Percentiles rank a stretch among this genome's conserved stretches.
These are phyloP conservation scores for Rosa hybrid DNA, from an alignment of 331 rosid genomes.

Conservation along the genomic window DNA sequence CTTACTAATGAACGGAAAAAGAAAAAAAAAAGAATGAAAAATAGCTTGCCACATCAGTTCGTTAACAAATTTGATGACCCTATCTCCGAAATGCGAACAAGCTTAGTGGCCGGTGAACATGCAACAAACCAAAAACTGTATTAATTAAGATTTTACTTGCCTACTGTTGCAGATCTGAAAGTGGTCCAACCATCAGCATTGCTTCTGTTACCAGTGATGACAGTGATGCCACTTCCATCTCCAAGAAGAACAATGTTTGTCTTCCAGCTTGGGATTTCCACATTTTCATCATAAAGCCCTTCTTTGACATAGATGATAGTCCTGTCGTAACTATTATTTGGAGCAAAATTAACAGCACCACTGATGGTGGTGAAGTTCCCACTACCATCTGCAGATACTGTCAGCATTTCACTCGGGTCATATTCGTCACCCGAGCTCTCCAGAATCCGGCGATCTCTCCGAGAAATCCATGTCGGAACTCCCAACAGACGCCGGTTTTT, in stretches of 20 bases:
- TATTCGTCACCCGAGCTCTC: conserved; percentile 34
- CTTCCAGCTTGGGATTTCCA: conserved; percentile 65
- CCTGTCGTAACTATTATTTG: conserved; percentile 62
- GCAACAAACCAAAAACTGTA: not conserved
- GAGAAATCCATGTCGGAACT: conserved; percentile 45
- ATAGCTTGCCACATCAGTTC: not conserved
- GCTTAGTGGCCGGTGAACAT: not conserved
- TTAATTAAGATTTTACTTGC: conserved; percentile 25
- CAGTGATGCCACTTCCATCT: conserved; percentile 67
- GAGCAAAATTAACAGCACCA: conserved; percentile 64
- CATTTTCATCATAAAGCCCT: conserved; percentile 72
- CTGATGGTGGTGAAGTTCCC: conserved; percentile 66
- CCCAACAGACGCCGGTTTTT: conserved; percentile 45
- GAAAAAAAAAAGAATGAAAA: too few relatives aligned
- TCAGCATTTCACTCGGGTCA: conserved; percentile 42
- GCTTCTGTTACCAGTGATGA: conserved; percentile 61
- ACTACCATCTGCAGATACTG: conserved; percentile 65
- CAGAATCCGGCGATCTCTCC: conserved; percentile 34
- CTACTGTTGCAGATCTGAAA: conserved; percentile 77
- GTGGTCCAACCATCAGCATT: conserved; percentile 66
- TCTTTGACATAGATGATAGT: conserved; percentile 53
- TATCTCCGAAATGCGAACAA: not conserved
- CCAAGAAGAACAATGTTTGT: conserved; percentile 67
- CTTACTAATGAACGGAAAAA: too few relatives aligned
- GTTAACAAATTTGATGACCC: not conserved